A percentile compares a stretch with the other conserved stretches of the same genome.
These are phyloP conservation scores for Jackrogersella multiformis DNA, from an alignment of 495 filamentous ascomycete species.

Conservation along the genomic window DNA sequence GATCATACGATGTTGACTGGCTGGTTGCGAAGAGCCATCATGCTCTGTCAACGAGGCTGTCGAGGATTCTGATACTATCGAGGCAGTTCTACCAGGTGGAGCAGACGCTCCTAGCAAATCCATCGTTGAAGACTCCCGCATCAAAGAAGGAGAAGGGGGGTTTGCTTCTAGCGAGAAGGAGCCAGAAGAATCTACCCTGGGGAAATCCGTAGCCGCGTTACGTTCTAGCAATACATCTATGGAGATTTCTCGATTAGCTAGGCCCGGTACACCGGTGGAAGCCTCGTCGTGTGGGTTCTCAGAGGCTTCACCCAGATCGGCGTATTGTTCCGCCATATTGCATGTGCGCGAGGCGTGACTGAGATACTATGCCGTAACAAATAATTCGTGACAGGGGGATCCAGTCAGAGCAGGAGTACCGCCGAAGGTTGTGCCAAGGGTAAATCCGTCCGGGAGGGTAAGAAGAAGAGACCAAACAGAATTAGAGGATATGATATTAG, in stretches of 20 bases:
- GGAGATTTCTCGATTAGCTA: constrained; percentile 32
- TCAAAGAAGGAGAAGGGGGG: constrained; percentile 21
- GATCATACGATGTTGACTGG: constrained; percentile 26
- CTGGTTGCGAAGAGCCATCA: constrained; percentile 5
- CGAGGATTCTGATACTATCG: constrained; percentile 37
- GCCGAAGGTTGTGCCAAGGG: constrained; percentile 15
- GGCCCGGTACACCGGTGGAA: constrained; percentile 12
- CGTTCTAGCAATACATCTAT: constrained; percentile 24
- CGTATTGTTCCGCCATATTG: constrained; percentile 37
- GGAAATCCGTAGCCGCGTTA: constrained; percentile 26
- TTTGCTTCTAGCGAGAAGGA: constrained; percentile 31
- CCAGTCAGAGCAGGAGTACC: constrained; percentile 19
- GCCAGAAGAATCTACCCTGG: constrained; percentile 29
- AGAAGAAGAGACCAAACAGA: constrained; percentile 23
- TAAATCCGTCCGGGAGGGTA: constrained; percentile 26
- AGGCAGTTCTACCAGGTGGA: constrained; percentile 36
- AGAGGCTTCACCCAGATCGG: constrained; percentile 25
- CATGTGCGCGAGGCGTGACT: constrained; percentile 16
- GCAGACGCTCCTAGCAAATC: constrained; percentile 38
- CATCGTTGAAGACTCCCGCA: constrained; percentile 31
- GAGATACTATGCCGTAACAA: constrained; percentile 9
- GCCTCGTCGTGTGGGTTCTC: constrained; percentile 22
- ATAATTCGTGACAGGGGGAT: constrained; percentile 13
- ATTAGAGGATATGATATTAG: constrained; percentile 23
- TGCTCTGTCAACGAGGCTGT: constrained; percentile 26